Base-by-base conservation (phyloP, 2,329 filamentous ascomycete species). In the Beauveria sp. region DNA sequence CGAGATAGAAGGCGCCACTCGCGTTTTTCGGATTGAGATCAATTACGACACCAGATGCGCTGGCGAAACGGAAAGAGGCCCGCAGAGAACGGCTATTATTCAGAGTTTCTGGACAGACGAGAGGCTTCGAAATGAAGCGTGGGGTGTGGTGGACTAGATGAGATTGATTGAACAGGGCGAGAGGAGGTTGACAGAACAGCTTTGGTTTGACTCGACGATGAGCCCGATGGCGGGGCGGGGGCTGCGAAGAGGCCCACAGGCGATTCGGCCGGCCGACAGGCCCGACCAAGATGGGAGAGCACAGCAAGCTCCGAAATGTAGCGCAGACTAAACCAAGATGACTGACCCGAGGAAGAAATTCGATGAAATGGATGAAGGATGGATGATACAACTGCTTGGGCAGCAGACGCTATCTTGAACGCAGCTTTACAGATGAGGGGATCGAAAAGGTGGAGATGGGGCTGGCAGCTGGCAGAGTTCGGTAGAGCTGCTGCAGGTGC, bases 361-460 rank as follows among this genome's bases (percentile, higher is more conserved):
- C 34, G 59, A 61, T 61, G 59, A 55, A 24, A 49, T 12, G 24
- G 51, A 43, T 61, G 51, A 34, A 60, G 22, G 26, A 49, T 31
- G 34, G 28, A 43, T 40, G 59, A 16, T 50, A 43, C n/a, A 42
- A 54, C n/a, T 24, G 28, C 12, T 18, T 46, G 34, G 18, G 34
- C n/a, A 24, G 9, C 12, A 16, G 43, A 42, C 24, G 51, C 20
- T 18, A 61, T 54, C 43, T 49, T 20, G 26, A 43, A 45, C 10
- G 40, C 26, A 43, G 51, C 51, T 49, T 8, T 26, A 50, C 49
- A 54, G 51, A 61, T 61, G 59, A 61, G 59, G 59, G 59, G 59
- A 55, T 61, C 59, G 34, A 61, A 55, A 61, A 61, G 59, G 59
- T 61, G 59, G 59, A 45, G 59, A 61, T 61, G 59, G 59, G 51